A percentile compares a stretch with the other conserved stretches of the same genome.
Conservation (phyloP, 805 yeast species). For the Yarrowia divulgata region DNA sequence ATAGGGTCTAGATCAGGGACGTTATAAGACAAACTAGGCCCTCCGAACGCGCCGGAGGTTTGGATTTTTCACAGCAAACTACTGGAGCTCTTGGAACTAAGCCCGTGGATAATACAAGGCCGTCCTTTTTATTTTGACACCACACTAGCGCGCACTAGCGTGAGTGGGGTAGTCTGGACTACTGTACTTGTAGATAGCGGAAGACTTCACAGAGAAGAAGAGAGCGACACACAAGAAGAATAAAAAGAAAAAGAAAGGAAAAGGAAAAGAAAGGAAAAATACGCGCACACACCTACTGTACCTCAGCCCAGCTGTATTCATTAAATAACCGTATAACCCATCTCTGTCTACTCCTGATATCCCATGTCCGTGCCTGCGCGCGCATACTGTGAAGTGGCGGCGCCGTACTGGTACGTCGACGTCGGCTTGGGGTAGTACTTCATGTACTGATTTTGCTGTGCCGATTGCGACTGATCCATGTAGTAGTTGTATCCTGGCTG, state of each 20-base stretch:
- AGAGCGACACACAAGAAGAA: too few relatives aligned
- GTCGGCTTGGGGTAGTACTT: constrained; percentile 37
- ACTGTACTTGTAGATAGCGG: too few relatives aligned
- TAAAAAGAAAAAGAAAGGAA: too few relatives aligned
- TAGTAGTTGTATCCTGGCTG: constrained; percentile 38
- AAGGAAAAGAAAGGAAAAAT: background rate
- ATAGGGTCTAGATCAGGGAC: constrained; percentile 29
- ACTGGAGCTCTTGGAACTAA: constrained; percentile 1
- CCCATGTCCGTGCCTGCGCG: constrained; percentile 31
- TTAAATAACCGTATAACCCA: constrained; percentile 4
- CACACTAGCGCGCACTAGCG: constrained; percentile 10
- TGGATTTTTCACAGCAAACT: constrained; percentile 3
- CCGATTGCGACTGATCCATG: constrained; percentile 32
- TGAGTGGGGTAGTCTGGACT: constrained; percentile 22
- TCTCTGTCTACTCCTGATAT: constrained; percentile 20
- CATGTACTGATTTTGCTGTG: constrained; percentile 39
- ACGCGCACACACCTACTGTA: background rate
- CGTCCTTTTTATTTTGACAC: constrained; percentile 7
- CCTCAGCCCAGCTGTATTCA: constrained; percentile 30
- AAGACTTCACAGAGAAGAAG: background rate
- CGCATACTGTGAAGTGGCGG: constrained; percentile 6
- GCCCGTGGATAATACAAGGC: constrained; percentile 15
- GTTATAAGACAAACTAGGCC: background rate
- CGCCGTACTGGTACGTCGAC: constrained; percentile 34
- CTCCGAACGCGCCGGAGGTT: constrained; percentile 26